Base-by-base conservation (phyloP, 192 early-diverging fungal genomes). In the Mortierella alpina region DNA sequence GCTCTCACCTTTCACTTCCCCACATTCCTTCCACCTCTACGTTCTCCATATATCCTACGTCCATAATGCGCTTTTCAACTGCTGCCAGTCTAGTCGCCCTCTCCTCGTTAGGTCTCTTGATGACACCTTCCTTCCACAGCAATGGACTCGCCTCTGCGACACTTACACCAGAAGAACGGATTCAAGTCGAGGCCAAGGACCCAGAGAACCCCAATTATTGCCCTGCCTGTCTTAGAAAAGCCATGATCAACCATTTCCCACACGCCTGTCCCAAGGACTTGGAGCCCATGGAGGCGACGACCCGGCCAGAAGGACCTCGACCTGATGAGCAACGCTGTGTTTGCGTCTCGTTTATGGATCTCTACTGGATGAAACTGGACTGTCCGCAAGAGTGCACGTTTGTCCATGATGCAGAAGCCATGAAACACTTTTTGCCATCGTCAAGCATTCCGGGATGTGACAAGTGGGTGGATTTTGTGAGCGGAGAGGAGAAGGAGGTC, bases 171-270 rank as follows among this genome's bases (percentile, higher is more conserved):
- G 48, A 72, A 46, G 77, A 80, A 42, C 57, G 70, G 5, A 9
- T 63, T n/a, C 45, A 47, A 17, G 66, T 66, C 58, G 75, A 79
- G 52, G 50, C 57, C 51, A 65, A 44, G 42, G 59, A 80, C 18
- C 66, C 77, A 6, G 39, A 39, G 12, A 72, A 80, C 49, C 69
- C 70, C 31, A 80, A 80, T 70, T 80, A 80, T 53, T 80, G 77
- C 51, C 69, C 77, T 0, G 63, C 60, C 15, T 80, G 77, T 44
- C 58, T 80, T 40, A 47, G 49, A 49, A 80, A 80, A 41, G 77
- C 77, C 40, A 55, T 80, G 46, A 2, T 39, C 46, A 80, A 80
- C 55, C 77, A 80, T 22, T 80, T 72, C 55, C 77, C 77, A 0
- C 70, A 72, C n/a, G 77, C 77, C 47, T 80, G 77, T 14, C 65